Conservation (phyloP, 345 rosid species). For the Erodium maritimum region DNA sequence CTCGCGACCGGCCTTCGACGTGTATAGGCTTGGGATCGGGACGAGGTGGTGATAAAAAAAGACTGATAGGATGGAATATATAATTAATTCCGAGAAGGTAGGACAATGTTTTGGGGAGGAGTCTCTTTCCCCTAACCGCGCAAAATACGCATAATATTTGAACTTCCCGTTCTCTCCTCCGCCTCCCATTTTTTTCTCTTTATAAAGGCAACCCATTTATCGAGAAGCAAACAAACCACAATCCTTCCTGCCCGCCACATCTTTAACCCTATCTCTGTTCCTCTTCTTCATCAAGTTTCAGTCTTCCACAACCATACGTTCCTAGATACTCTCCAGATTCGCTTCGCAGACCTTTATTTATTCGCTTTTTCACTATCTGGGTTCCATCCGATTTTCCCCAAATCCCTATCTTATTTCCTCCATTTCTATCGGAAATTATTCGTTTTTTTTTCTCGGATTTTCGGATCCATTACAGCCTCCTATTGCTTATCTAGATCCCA, state of each 20-base stretch:
- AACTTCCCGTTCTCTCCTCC: not conserved
- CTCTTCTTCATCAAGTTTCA: not conserved
- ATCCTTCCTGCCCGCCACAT: not conserved
- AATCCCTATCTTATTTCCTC: not conserved
- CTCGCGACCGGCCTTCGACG: too few species aligned
- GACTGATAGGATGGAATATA: not conserved
- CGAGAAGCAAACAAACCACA: not conserved
- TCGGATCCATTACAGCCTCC: not conserved
- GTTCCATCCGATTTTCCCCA: not conserved
- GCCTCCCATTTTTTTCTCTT: not conserved
- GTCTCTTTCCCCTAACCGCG: too few species aligned
- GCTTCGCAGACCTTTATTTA: not conserved
- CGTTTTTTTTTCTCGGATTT: not conserved
- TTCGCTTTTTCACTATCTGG: not conserved
- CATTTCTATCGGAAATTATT: not conserved
- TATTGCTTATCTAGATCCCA: not conserved
- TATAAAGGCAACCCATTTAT: not conserved
- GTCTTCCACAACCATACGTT: slow-evolving; percentile 3
- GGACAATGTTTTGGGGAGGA: not conserved
- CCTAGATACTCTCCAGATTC: not conserved
- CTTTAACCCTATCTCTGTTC: slow-evolving; percentile 3
- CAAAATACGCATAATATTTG: not conserved
- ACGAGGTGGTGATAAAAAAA: too few species aligned
- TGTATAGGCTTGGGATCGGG: too few species aligned
- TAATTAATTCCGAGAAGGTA: not conserved